A percentile compares a stretch with the other conserved stretches of the same genome.
These are phyloP conservation scores for Tremella yokohamensis DNA, from an alignment of 768 basidiomycete genomes.

Conservation along the genomic window DNA sequence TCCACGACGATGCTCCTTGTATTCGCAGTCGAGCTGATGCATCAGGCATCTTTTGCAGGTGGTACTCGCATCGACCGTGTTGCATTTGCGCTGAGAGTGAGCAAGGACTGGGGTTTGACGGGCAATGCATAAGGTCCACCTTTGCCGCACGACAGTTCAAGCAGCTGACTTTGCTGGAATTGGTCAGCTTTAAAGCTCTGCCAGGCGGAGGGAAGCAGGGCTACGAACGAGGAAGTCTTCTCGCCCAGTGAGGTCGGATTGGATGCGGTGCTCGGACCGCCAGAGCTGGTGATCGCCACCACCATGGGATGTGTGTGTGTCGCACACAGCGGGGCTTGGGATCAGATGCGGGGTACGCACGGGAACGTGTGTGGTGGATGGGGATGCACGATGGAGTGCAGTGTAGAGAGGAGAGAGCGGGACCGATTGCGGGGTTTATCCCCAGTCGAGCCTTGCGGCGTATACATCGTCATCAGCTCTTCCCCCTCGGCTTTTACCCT, in stretches of 20 bases:
- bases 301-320: constrained; percentile 5
- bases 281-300: too few species aligned
- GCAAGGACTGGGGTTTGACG: too few species aligned
- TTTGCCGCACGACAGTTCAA: constrained; percentile 14
- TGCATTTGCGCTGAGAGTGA: constrained; percentile 11
- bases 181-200: constrained; percentile 4
- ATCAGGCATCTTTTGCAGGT: constrained; percentile 7
- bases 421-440: constrained; percentile 1
- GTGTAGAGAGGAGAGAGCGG: constrained; percentile 1
- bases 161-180: constrained; percentile 13
- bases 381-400: too few species aligned
- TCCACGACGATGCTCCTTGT: constrained; percentile 13
- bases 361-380: too few species aligned
- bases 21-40: constrained; percentile 11
- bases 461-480: not conserved
- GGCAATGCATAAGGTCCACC: constrained; percentile 1
- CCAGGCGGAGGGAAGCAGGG: too few species aligned
- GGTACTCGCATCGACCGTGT: constrained; percentile 3
- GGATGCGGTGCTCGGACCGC: too few species aligned
- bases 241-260: too few species aligned
- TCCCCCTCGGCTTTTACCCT: too few species aligned
- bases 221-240: too few species aligned
- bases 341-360: too few species aligned
- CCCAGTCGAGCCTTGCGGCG: too few species aligned
- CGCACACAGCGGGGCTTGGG: too few species aligned